Evolutionary conservation across 495 filamentous ascomycete genomes (phyloP), one percentile per base, ranked within the genome.

Genomic region (Neurospora sp.): DNA sequence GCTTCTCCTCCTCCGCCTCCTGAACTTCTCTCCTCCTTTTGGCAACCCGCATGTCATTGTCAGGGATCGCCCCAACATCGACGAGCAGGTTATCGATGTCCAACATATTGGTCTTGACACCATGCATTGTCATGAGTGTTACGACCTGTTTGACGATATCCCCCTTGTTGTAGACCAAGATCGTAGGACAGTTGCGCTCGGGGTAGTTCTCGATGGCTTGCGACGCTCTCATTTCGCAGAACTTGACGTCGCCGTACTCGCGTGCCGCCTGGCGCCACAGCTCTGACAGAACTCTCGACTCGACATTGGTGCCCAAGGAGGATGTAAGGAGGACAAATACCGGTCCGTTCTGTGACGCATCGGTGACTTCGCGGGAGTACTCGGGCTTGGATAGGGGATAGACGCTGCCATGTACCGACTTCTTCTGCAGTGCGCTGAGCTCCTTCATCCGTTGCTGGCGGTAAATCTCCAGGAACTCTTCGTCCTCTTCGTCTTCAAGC

Each of bases 181-280:
- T 94, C 8, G 96, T 99, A 10, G 96, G 96, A 69, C 93, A 96
- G 78, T 98, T 98, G 70, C 87, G 86, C 78, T 98, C 96, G 18
- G 96, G 96, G 80, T 98, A 99, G 27, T 91, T 91, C 82, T 98
- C 96, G 77, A 99, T 97, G 72, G 96, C 97, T 88, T 97, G 90
- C 78, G 94, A 91, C 3, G 89, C 96, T 75, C 90, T 86, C 65
- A 99, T 98, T 82, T 99, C 93, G 80, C 94, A 98, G 83, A 99
- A 99, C 82, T 99, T 99, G 78, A 98, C 82, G 72, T 99, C 94
- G 39, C 93, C 93, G 77, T 91, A 98, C 77, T 93, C 93, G 71
- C 80, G 81, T 18, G 96, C 96, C 73, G 94, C 83, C 77, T 92
- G 88, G 27, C 91, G 85, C 95, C 96, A 99, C n/a, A 98, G 84